A percentile compares a stretch with the other conserved stretches of the same genome.
phyloP scores from a whole-genome alignment of 805 yeast genomes.

The Metschnikowia bowlesiae region DNA sequence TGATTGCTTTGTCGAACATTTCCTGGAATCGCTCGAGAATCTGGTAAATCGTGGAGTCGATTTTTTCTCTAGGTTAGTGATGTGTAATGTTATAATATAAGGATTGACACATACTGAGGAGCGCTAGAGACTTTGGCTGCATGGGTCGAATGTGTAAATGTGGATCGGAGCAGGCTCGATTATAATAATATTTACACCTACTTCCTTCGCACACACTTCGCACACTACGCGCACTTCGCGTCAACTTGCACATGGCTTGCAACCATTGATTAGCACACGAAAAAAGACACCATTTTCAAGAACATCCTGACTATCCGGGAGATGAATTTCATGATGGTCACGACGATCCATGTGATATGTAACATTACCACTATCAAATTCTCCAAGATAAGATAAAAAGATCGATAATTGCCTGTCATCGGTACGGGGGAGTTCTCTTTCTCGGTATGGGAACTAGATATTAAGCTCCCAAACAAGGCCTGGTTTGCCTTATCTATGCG shows the following conservation, averaged over 20 bases:
- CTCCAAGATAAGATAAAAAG: conserved; percentile 46
- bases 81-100: background rate
- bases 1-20: conserved; percentile 45
- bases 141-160: conserved; percentile 18
- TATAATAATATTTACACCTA: background rate
- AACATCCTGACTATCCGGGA: conserved; percentile 19
- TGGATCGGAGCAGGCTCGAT: background rate
- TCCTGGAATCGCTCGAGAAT: conserved; percentile 51
- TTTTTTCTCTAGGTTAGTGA: conserved; percentile 37
- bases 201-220: background rate
- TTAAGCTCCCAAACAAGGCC: conserved; percentile 26
- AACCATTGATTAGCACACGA: background rate
- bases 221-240: background rate
- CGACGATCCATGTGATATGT: conserved; percentile 55
- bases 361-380: conserved; percentile 48
- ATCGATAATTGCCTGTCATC: conserved; percentile 32
- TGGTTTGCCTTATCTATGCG: conserved; percentile 39
- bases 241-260: background rate
- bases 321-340: conserved; percentile 40
- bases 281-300: conserved; percentile 3
- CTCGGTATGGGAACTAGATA: conserved; percentile 11
- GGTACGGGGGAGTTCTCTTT: conserved; percentile 18
- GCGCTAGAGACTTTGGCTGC: conserved; percentile 43
- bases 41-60: conserved; percentile 49
- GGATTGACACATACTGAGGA: conserved; percentile 29